phyloP scores from a whole-genome alignment of 768 basidiomycete genomes.

The Mycena polygramma region DNA sequence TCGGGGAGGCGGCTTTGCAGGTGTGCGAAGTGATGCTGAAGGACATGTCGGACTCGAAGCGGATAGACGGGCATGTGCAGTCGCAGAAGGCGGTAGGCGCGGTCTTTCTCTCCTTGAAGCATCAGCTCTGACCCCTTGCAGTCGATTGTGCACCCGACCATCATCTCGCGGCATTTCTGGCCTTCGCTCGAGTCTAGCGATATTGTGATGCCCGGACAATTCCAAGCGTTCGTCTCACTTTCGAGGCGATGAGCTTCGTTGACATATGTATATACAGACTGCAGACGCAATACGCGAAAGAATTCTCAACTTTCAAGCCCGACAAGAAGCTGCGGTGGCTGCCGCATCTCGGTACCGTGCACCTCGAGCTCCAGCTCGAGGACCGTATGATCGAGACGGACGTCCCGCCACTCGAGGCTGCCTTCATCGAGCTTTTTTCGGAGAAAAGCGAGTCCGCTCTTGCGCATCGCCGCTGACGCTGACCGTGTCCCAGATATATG shows the following conservation, averaged over 20 bases:
- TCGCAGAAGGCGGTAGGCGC: constrained; percentile 71
- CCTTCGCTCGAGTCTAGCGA: constrained; percentile 82
- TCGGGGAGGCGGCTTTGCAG: constrained; percentile 66
- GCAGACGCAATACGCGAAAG: constrained; percentile 80
- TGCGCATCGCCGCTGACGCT: background rate
- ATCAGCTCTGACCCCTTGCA: constrained; percentile 42
- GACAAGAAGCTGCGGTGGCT: constrained; percentile 94
- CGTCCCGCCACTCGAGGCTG: constrained; percentile 91
- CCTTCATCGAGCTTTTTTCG: constrained; percentile 89
- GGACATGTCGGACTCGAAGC: constrained; percentile 95
- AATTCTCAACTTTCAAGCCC: constrained; percentile 88
- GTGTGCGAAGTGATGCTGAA: constrained; percentile 74
- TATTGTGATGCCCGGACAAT: constrained; percentile 87
- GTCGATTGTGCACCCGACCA: constrained; percentile 86
- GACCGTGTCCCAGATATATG: constrained; percentile 66
- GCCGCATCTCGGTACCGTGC: constrained; percentile 69
- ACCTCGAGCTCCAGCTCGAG: constrained; percentile 83
- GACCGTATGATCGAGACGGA: constrained; percentile 84
- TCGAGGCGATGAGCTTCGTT: too few relatives aligned
- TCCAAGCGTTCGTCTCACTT: constrained; percentile 66
- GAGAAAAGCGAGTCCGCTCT: constrained; percentile 63
- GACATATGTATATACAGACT: constrained; percentile 56
- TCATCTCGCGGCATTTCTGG: constrained; percentile 97
- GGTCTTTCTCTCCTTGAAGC: background rate
- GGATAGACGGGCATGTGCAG: constrained; percentile 91